Evolutionary conservation across 2,329 filamentous ascomycete species (phyloP).

Genomic region (Cucurbitaria berberidis): DNA sequence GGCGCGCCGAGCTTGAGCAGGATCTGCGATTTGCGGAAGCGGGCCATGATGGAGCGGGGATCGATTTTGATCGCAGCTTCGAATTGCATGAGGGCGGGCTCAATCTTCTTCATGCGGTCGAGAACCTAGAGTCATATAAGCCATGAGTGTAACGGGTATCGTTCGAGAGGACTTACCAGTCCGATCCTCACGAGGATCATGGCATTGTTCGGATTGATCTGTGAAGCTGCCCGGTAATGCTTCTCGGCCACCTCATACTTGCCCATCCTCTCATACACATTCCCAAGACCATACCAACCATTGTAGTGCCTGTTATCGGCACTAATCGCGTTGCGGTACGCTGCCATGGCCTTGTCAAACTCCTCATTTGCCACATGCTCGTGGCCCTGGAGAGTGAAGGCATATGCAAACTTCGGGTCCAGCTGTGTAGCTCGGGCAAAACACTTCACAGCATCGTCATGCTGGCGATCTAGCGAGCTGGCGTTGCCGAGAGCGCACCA

Average conservation of each 20-base stretch:
- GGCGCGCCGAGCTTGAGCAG: conserved; percentile 76
- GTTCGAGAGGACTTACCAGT: conserved; percentile 60
- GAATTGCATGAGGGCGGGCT: conserved; percentile 80
- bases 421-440: conserved; percentile 95
- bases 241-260: conserved; percentile 89
- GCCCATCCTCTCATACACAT: conserved; percentile 86
- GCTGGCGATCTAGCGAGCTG: conserved; percentile 88
- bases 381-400: conserved; percentile 93
- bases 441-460: conserved; percentile 91
- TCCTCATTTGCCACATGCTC: conserved; percentile 97
- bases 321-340: conserved; percentile 84
- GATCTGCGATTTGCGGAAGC: conserved; percentile 91
- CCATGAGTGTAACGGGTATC: not conserved
- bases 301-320: conserved; percentile 93
- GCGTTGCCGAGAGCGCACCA: conserved; percentile 97
- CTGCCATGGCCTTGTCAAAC: conserved; percentile 89
- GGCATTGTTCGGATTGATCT: conserved; percentile 92
- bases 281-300: conserved; percentile 90
- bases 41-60: conserved; percentile 78
- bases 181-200: conserved; percentile 93
- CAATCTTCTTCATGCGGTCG: conserved; percentile 84
- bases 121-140: conserved; percentile 53
- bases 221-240: conserved; percentile 86
- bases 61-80: conserved; percentile 81
- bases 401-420: conserved; percentile 89